These are phyloP conservation scores for Pontederia crassipes DNA, from an alignment of 176 grass and related monocot species.

Conservation along the genomic window DNA sequence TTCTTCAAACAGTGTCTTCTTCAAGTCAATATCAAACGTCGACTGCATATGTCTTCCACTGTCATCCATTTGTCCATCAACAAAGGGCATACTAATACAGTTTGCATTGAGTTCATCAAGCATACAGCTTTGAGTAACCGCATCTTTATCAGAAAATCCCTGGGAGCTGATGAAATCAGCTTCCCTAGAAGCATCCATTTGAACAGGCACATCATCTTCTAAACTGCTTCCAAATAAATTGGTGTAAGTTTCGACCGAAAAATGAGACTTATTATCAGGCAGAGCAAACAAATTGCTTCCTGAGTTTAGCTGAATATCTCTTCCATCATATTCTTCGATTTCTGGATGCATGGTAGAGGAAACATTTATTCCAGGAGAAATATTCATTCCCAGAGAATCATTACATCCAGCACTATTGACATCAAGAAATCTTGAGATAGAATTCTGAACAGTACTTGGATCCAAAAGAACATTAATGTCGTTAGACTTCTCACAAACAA, in stretches of 20 bases:
- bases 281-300: constrained; percentile 11
- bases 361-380: constrained; percentile 16
- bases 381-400: constrained; percentile 18
- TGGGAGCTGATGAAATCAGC: constrained; percentile 9
- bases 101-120: constrained; percentile 25
- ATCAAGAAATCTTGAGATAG: constrained; percentile 29
- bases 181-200: constrained; percentile 33
- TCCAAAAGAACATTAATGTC: constrained; percentile 14
- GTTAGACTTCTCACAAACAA: background rate
- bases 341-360: constrained; percentile 20
- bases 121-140: constrained; percentile 17
- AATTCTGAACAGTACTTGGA: constrained; percentile 11
- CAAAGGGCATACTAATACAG: constrained; percentile 26
- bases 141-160: constrained; percentile 25
- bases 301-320: constrained; percentile 2
- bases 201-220: constrained; percentile 26
- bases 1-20: constrained; percentile 37
- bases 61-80: constrained; percentile 26
- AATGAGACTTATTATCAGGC: constrained; percentile 26
- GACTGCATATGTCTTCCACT: constrained; percentile 36
- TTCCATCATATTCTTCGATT: constrained; percentile 36
- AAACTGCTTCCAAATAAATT: constrained; percentile 16
- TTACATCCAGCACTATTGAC: constrained; percentile 30
- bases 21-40: constrained; percentile 71
- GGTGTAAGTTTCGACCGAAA: constrained; percentile 16